These are phyloP conservation scores for Balansia obtecta DNA, from an alignment of 2,329 filamentous ascomycete genomes.

Conservation along the genomic window DNA sequence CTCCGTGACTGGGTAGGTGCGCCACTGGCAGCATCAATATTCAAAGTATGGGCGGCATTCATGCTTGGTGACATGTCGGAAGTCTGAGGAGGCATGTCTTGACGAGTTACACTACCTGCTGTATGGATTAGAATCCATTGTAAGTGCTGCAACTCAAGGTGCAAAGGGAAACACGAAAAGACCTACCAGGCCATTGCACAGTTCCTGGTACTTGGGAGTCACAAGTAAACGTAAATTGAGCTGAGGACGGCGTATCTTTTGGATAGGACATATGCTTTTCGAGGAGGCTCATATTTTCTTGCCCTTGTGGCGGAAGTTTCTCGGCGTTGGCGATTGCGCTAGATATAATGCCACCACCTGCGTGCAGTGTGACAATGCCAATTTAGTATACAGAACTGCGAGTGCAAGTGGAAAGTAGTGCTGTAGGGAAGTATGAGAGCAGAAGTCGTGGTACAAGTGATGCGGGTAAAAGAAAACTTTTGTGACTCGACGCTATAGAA, in stretches of 20 bases:
- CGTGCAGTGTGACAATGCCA: constrained; percentile 14
- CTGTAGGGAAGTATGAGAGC: too few species aligned
- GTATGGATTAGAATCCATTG: neutral
- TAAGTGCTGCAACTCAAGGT: too few species aligned
- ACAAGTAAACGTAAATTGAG: constrained; percentile 94
- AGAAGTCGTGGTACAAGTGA: too few species aligned
- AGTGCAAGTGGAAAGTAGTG: neutral
- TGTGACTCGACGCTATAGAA: too few species aligned
- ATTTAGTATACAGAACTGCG: neutral
- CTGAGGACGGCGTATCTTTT: constrained; percentile 56
- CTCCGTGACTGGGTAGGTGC: constrained; percentile 23
- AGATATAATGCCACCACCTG: constrained; percentile 70
- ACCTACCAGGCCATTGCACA: constrained; percentile 57
- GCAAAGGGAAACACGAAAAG: too few species aligned
- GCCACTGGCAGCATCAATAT: constrained; percentile 15
- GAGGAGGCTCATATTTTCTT: constrained; percentile 69
- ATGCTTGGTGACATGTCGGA: constrained; percentile 6
- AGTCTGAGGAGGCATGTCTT: constrained; percentile 11
- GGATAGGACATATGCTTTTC: constrained; percentile 50
- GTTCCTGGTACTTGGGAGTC: constrained; percentile 77
- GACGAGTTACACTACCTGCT: constrained; percentile 8
- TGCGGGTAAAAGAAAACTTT: too few species aligned
- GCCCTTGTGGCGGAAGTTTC: constrained; percentile 51
- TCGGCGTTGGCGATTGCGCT: constrained; percentile 83
- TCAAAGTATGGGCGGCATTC: constrained; percentile 8